Percentiles rank a stretch among this genome's conserved stretches.
Evolutionary conservation across 2,329 filamentous ascomycete species (phyloP).

Genomic region (Coniochaeta ligniaria): DNA sequence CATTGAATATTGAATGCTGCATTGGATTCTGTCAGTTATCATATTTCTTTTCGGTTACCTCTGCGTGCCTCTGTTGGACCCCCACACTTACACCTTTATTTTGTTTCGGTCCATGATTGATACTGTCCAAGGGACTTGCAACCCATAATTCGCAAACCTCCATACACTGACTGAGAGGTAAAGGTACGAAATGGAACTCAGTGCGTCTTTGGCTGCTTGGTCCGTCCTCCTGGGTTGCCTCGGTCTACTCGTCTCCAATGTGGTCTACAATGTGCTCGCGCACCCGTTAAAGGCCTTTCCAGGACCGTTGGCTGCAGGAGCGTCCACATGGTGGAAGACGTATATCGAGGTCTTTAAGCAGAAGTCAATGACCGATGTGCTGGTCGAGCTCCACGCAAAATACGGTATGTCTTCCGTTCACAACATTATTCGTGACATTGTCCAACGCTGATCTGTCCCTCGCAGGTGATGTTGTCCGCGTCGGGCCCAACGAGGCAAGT

Average conservation of each 20-base stretch:
- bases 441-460: background rate
- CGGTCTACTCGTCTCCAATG: background rate
- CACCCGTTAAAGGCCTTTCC: background rate
- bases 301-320: background rate
- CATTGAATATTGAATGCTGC: too few species aligned
- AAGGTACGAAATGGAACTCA: background rate
- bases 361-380: constrained; percentile 10
- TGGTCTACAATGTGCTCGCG: background rate
- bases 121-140: too few species aligned
- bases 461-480: constrained; percentile 17
- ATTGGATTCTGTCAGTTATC: background rate
- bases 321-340: constrained; percentile 5
- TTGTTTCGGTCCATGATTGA: too few species aligned
- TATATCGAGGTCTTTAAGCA: constrained; percentile 8
- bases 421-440: too few species aligned
- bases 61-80: background rate
- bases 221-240: background rate
- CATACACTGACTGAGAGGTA: too few species aligned
- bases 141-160: too few species aligned
- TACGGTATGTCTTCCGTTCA: constrained; percentile 15
- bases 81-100: too few species aligned
- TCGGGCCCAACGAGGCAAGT: constrained; percentile 17
- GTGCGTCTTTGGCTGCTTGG: background rate
- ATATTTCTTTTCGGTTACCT: background rate
- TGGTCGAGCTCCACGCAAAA: constrained; percentile 13